Percentiles rank a stretch among this genome's conserved stretches.
These are phyloP conservation scores for Trypanosoma brucei DNA, from an alignment of 208 protist species.

Conservation along the genomic window DNA sequence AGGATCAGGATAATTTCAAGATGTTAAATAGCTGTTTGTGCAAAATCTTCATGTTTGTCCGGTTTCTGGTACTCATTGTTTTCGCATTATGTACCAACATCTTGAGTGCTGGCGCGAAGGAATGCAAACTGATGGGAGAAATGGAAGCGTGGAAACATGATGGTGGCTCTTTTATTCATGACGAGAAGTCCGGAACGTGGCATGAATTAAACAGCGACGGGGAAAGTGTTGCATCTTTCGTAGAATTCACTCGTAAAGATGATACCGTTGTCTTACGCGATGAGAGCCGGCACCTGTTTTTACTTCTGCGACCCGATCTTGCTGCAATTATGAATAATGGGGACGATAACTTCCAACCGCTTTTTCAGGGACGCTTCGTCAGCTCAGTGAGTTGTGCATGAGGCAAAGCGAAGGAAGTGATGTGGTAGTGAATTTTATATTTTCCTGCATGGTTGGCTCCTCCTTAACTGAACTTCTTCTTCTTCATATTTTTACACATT, in stretches of 20 bases:
- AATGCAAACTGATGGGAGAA: conserved; percentile 27
- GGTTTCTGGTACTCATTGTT: conserved; percentile 2
- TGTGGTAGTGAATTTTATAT: neutral
- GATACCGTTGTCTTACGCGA: conserved; percentile 45
- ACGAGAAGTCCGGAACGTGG: conserved; percentile 26
- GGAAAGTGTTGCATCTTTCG: conserved; percentile 28
- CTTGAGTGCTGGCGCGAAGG: conserved; percentile 28
- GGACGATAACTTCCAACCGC: conserved; percentile 56
- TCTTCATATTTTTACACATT: no score
- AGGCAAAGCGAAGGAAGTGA: neutral
- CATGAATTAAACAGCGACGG: conserved; percentile 45
- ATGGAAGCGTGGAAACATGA: conserved; percentile 63
- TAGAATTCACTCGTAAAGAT: conserved; percentile 28
- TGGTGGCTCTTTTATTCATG: conserved; percentile 54
- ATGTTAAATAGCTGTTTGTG: no score
- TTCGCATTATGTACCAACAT: neutral
- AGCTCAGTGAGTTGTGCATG: conserved; percentile 63
- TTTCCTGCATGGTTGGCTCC: no score
- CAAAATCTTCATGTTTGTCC: no score
- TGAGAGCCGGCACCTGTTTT: conserved; percentile 27
- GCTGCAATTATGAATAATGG: conserved; percentile 37
- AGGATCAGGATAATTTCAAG: no score
- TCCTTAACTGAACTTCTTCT: no score
- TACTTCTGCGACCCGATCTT: conserved; percentile 57
- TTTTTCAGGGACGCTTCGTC: conserved; percentile 64